Base-by-base conservation (phyloP, 805 yeast genomes). In the Starmera pachycereana region DNA sequence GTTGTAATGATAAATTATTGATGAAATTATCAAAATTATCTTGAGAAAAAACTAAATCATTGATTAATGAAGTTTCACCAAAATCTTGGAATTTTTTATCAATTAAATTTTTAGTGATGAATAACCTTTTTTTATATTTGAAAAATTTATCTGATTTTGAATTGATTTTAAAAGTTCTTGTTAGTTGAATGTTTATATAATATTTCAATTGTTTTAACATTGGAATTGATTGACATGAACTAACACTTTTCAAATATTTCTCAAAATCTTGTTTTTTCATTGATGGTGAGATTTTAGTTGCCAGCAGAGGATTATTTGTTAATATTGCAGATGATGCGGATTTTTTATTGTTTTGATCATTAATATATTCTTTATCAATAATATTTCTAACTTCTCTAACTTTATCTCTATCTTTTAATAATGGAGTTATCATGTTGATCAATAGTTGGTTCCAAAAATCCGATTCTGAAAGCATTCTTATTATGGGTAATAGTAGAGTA, bases 381-480 rank as follows among this genome's bases (percentile, higher is more conserved):
- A 85, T 83, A 18, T 71, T 75, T 44, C 95, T 62, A 18, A 89
- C 68, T 46, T 77, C 72, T 43, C 79, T 74, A 1, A 88, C 94
- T 51, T 84, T 86, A 31, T 72, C 72, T 40, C 88, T 65, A 51
- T 86, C 94, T 45, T 77, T 77, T 53, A 89, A 63, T 11, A 81
- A 71, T 28, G 70, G 71, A 4, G 86, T 79, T 2, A 83, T 72
- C 2, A 71, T 56, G 38, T 72, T 71, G 9, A 78, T 77, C 12
- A 87, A 66, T 33, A 68, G 51, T 40, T 76, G 72, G 54, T 89
- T 89, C 74, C 81, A 82, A 44, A 76, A 81, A 54, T 87, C 95
- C 1, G 90, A 75, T 37, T 82, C 89, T 0, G 80, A 61, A 1
- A 81, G 49, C 60, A 81, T 71, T 7, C 62, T 53, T 6, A 67